Percentiles rank a stretch among this genome's conserved stretches.
phyloP scores from a whole-genome alignment of 73 alveolate species.

The Paraurostyla sp. region DNA sequence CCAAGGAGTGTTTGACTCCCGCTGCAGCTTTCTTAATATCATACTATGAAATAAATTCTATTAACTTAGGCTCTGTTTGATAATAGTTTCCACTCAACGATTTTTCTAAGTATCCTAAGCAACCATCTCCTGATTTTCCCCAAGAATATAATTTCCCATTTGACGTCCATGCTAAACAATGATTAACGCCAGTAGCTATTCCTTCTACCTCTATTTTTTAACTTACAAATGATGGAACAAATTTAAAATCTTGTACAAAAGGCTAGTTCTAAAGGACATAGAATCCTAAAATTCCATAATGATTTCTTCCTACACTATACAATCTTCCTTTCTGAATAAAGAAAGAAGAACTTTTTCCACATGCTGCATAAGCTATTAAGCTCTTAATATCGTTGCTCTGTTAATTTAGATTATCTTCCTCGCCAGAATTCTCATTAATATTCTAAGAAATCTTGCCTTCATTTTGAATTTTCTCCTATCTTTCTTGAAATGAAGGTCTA shows the following conservation, averaged over 20 bases:
- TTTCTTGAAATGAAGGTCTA: not conserved
- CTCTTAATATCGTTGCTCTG: not conserved
- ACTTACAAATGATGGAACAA: conserved; percentile 39
- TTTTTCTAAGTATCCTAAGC: conserved; percentile 69
- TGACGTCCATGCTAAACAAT: conserved; percentile 82
- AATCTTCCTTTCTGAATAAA: conserved; percentile 3
- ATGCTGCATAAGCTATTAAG: not conserved
- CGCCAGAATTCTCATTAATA: not conserved
- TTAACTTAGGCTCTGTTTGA: conserved; percentile 61
- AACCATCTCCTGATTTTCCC: conserved; percentile 80
- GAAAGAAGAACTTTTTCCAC: conserved; percentile 34
- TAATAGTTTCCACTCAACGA: not conserved
- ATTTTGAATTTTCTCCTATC: not conserved
- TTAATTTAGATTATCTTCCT: not conserved
- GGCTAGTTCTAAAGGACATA: conserved; percentile 35
- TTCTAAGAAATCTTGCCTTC: conserved; percentile 1
- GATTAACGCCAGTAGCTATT: conserved; percentile 77
- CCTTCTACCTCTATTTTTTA: conserved; percentile 74
- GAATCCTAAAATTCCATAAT: conserved; percentile 40
- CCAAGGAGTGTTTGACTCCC: conserved; percentile 59
- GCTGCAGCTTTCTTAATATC: conserved; percentile 64
- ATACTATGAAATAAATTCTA: conserved; percentile 46
- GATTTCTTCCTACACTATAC: conserved; percentile 41
- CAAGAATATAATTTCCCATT: conserved; percentile 83
- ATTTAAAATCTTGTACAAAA: not conserved